Evolutionary conservation across 257 asterid genomes (phyloP), one percentile per base, ranked within the genome.

Genomic region (Craterostigma plantagineum): DNA sequence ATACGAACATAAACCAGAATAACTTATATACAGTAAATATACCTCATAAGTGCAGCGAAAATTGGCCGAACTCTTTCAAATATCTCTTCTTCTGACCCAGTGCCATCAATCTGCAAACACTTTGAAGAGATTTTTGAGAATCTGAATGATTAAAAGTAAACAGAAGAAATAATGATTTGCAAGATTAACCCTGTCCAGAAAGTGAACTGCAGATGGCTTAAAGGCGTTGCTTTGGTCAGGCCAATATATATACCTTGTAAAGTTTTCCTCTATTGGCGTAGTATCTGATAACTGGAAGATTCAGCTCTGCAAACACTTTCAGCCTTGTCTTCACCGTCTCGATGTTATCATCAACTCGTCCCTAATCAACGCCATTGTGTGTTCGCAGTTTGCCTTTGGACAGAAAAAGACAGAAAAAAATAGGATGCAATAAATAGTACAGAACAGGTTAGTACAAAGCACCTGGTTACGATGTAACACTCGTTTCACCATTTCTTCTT

Each of bases 261-360:
- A 90, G 79, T 55, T 79, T 90, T 45, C 94, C 92, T 73, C 60
- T 72, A 65, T 58, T 64, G 34, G 91, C 59, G 59, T 90, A 90
- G 65, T 90, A 66, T 62, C 72, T 66, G 53, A 84, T 76, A 42
- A 90, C 92, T 36, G 99, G 94, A 69, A 90, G 86, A 62, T 63
- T 79, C 50, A 68, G 55, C 42, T 72, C 79, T 12, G 65, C 56
- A 58, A 83, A 90, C 4, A 77, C 79, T 58, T 66, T 67, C 49
- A 90, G 63, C 49, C 99, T 78, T 67, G 75, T 79, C 70, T 69
- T 75, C 18, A 83, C 79, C 12, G 94, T 90, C n/a, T 83, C 79
- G 56, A 66, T 73, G 59, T 90, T 90, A 68, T 90, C 99, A 72
- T 90, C 95, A 51, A 70, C 42, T 63, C 99, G 74, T 49, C 98